Conservation (phyloP, 139 green algal genomes). For the Trebouxia sp. region DNA sequence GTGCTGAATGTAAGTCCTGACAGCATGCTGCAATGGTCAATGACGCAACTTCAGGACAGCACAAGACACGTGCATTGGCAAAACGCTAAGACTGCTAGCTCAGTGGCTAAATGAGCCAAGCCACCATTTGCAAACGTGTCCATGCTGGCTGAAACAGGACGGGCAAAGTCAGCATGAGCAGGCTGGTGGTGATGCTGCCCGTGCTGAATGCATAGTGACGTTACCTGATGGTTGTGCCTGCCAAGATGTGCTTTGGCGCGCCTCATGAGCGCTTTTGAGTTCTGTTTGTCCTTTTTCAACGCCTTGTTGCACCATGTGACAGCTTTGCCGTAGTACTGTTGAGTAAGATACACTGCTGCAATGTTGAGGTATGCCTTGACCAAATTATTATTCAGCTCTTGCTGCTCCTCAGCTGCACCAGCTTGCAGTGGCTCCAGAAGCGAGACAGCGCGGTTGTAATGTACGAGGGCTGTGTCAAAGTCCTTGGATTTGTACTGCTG, state of each 20-base stretch:
- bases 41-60: not conserved
- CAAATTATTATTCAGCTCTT: slow-evolving; percentile 57
- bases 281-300: slow-evolving; percentile 42
- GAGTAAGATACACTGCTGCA: slow-evolving; percentile 56
- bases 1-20: too few species aligned
- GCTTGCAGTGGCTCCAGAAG: slow-evolving; percentile 63
- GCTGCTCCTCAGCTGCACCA: slow-evolving; percentile 45
- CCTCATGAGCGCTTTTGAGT: slow-evolving; percentile 56
- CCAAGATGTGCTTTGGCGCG: slow-evolving; percentile 46
- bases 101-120: too few species aligned
- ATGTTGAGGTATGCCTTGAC: slow-evolving; percentile 61
- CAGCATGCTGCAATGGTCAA: too few species aligned
- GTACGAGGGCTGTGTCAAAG: slow-evolving; percentile 46
- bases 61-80: not conserved
- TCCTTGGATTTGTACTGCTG: slow-evolving; percentile 42
- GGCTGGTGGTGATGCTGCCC: too few species aligned
- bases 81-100: too few species aligned
- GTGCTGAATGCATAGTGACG: not conserved
- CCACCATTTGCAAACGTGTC: too few species aligned
- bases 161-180: too few species aligned
- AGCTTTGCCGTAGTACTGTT: slow-evolving; percentile 46
- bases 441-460: slow-evolving; percentile 57
- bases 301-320: slow-evolving; percentile 44
- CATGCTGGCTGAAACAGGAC: too few species aligned
- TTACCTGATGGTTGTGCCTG: slow-evolving; percentile 44